Evolutionary conservation across 1,284 basidiomycete genomes (phyloP).

Genomic region (Ganoderma resinaceum): DNA sequence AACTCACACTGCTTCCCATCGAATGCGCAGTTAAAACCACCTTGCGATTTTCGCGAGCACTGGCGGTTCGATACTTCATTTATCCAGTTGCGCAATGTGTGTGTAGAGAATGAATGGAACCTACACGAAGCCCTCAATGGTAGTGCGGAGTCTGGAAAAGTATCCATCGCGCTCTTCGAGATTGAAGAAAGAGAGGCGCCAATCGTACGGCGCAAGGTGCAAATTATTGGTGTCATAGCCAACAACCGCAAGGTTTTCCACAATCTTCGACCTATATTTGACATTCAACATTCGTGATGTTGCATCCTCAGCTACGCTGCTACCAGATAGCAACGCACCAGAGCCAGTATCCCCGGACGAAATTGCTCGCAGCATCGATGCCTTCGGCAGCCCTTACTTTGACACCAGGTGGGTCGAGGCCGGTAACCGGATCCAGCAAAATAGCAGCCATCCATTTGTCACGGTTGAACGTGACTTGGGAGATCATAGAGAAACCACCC

Average conservation of each 20-base stretch:
- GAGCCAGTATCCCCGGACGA: slow-evolving; percentile 95
- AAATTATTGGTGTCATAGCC: slow-evolving; percentile 94
- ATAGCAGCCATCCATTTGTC: slow-evolving; percentile 91
- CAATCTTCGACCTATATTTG: slow-evolving; percentile 79
- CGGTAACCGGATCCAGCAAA: slow-evolving; percentile 91
- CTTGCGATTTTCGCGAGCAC: slow-evolving; percentile 78
- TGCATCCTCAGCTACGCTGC: neutral
- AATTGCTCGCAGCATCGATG: slow-evolving; percentile 88
- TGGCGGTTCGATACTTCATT: slow-evolving; percentile 36
- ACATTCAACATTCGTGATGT: slow-evolving; percentile 9
- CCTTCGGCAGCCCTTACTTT: slow-evolving; percentile 94
- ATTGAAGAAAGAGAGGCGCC: slow-evolving; percentile 92
- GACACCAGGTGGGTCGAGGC: slow-evolving; percentile 89
- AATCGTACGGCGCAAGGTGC: slow-evolving; percentile 89
- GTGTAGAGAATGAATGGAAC: slow-evolving; percentile 27
- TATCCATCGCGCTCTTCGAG: slow-evolving; percentile 93
- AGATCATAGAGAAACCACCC: slow-evolving; percentile 89
- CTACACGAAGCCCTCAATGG: slow-evolving; percentile 86
- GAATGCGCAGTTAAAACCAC: slow-evolving; percentile 90
- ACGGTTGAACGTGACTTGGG: slow-evolving; percentile 86
- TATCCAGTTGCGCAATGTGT: neutral
- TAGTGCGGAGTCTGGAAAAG: slow-evolving; percentile 87
- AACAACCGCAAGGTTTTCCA: slow-evolving; percentile 92
- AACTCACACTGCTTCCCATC: slow-evolving; percentile 83
- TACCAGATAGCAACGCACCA: slow-evolving; percentile 61